These are phyloP conservation scores for Pseudopithomyces chartarum DNA, from an alignment of 2,329 filamentous ascomycete species.

Conservation along the genomic window DNA sequence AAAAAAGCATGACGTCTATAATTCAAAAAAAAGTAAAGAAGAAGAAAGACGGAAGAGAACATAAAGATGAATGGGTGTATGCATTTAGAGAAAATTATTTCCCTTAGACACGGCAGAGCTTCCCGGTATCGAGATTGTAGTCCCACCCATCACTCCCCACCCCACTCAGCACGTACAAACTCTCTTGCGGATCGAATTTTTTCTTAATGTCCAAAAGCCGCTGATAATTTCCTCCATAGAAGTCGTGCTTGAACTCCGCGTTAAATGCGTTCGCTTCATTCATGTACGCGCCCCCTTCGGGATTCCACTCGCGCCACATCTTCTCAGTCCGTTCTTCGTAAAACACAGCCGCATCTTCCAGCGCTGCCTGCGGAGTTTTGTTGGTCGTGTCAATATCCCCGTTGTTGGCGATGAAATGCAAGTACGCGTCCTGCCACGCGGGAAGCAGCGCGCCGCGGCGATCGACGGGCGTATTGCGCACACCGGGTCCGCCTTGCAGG, in stretches of 20 bases:
- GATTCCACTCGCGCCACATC: constrained; percentile 23
- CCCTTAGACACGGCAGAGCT: constrained; percentile 18
- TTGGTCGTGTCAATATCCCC: constrained; percentile 9
- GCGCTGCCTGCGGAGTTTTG: not conserved
- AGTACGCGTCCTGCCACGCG: constrained; percentile 42
- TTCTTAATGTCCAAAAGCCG: constrained; percentile 13
- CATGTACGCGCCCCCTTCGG: constrained; percentile 20
- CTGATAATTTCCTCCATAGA: constrained; percentile 16
- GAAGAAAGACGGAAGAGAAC: too few species aligned
- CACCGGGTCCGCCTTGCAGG: constrained; percentile 35
- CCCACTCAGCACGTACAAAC: constrained; percentile 25
- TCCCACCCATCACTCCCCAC: constrained; percentile 27
- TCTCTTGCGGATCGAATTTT: constrained; percentile 19
- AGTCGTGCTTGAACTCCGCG: constrained; percentile 16
- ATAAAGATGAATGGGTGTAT: too few species aligned
- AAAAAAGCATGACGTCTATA: too few species aligned
- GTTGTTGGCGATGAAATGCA: constrained; percentile 35
- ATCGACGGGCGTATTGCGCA: constrained; percentile 19
- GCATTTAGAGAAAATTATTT: too few species aligned
- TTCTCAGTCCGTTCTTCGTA: constrained; percentile 21
- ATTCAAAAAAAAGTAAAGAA: too few species aligned
- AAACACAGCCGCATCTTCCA: constrained; percentile 13
- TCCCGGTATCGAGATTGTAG: constrained; percentile 27
- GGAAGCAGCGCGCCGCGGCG: constrained; percentile 35
- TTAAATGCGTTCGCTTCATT: constrained; percentile 23